These are phyloP conservation scores for Phoenix dactylifera DNA, from an alignment of 176 grass and related monocot species.

Conservation along the genomic window DNA sequence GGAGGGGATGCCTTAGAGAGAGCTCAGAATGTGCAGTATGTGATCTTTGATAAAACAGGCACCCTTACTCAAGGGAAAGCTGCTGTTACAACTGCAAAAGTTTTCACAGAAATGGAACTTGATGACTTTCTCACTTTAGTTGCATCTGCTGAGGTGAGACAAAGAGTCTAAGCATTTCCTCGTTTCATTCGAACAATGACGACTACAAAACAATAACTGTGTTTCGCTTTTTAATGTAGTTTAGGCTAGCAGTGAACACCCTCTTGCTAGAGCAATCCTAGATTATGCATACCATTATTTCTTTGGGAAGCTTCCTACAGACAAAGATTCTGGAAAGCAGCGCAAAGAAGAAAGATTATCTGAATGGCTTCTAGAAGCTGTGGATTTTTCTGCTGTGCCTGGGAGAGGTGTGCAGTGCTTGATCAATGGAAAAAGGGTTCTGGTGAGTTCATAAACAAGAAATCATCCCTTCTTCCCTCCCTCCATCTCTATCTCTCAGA, in stretches of 20 bases:
- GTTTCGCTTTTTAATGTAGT: constrained; percentile 35
- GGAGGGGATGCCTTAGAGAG: constrained; percentile 93
- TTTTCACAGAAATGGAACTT: constrained; percentile 83
- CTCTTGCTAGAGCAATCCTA: constrained; percentile 81
- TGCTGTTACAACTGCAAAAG: constrained; percentile 74
- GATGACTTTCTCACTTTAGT: constrained; percentile 81
- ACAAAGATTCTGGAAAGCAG: constrained; percentile 37
- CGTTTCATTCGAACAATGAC: neutral
- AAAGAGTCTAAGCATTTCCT: neutral
- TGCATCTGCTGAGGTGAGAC: constrained; percentile 88
- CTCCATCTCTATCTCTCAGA: too few species aligned
- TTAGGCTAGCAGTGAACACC: constrained; percentile 98
- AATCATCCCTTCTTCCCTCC: neutral
- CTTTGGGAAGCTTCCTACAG: constrained; percentile 63
- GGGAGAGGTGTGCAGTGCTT: constrained; percentile 72
- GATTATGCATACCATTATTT: constrained; percentile 94
- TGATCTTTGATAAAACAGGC: constrained; percentile 96
- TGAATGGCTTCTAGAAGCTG: constrained; percentile 54
- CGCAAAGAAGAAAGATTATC: constrained; percentile 46
- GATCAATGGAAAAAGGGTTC: constrained; percentile 52
- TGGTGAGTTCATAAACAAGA: constrained; percentile 42
- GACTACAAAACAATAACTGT: too few species aligned
- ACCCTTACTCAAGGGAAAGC: constrained; percentile 96
- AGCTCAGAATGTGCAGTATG: constrained; percentile 64
- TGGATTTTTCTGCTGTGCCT: constrained; percentile 57